These are phyloP conservation scores for Termitomyces eurrhizus DNA, from an alignment of 768 basidiomycete genomes.

Conservation along the genomic window DNA sequence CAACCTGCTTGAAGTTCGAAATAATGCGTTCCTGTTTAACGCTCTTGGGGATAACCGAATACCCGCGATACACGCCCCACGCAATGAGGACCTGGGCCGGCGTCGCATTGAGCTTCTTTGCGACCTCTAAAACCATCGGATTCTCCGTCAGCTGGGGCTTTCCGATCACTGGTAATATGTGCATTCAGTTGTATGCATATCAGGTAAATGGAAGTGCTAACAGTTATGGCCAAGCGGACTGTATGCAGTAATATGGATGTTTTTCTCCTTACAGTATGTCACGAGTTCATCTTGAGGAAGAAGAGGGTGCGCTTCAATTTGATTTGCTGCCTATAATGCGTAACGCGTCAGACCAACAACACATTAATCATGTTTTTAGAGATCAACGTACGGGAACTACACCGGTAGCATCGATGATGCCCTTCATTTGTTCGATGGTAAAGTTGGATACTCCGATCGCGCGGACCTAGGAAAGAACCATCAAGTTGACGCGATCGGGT, in stretches of 20 bases:
- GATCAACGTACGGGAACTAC: conserved; percentile 57
- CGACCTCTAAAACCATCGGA: conserved; percentile 56
- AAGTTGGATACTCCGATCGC: conserved; percentile 85
- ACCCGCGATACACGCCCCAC: conserved; percentile 74
- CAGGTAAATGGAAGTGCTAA: conserved; percentile 27
- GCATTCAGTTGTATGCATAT: background rate
- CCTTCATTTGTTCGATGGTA: conserved; percentile 58
- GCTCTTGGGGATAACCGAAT: conserved; percentile 83
- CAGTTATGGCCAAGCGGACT: conserved; percentile 81
- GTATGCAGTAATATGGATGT: conserved; percentile 64
- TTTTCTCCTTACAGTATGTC: conserved; percentile 62
- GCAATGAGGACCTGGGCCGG: conserved; percentile 82
- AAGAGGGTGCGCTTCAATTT: conserved; percentile 81
- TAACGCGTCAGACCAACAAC: background rate
- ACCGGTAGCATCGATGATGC: conserved; percentile 63
- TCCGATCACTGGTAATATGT: conserved; percentile 42
- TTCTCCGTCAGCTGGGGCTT: conserved; percentile 68
- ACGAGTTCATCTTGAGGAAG: conserved; percentile 73
- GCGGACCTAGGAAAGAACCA: conserved; percentile 40
- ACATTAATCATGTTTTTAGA: background rate
- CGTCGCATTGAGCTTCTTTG: conserved; percentile 57
- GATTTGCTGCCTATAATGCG: conserved; percentile 53
- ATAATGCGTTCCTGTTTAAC: conserved; percentile 67
- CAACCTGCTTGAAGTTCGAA: conserved; percentile 76
- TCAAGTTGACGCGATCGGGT: background rate